These are phyloP conservation scores for Ophiostoma piceae DNA, from an alignment of 2,329 filamentous ascomycete species.

Conservation along the genomic window DNA sequence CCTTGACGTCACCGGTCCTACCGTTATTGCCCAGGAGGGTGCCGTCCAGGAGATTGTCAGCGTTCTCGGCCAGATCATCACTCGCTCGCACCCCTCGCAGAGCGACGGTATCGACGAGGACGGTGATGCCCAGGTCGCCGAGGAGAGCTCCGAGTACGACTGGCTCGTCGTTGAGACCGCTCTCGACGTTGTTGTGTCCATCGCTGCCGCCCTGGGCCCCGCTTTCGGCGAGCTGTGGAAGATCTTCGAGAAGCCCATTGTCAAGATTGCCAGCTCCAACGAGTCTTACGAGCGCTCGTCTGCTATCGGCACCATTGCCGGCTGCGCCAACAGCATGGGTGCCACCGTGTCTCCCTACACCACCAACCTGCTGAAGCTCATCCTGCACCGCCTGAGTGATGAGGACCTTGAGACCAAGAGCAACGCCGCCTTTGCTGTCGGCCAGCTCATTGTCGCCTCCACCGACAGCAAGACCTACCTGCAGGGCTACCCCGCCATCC, in stretches of 20 bases:
- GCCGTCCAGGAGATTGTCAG: conserved; percentile 72
- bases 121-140: conserved; percentile 67
- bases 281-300: conserved; percentile 85
- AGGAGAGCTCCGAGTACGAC: conserved; percentile 86
- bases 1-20: conserved; percentile 83
- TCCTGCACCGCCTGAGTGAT: conserved; percentile 81
- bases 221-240: conserved; percentile 89
- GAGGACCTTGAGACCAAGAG: conserved; percentile 90
- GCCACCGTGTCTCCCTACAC: conserved; percentile 78
- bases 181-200: conserved; percentile 80
- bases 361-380: conserved; percentile 65
- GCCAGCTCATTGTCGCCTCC: conserved; percentile 78
- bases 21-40: conserved; percentile 68
- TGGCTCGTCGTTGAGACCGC: conserved; percentile 96
- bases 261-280: conserved; percentile 80
- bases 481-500: conserved; percentile 69
- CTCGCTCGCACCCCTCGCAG: conserved; percentile 87
- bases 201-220: conserved; percentile 73
- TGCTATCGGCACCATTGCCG: conserved; percentile 85
- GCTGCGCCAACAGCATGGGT: conserved; percentile 82
- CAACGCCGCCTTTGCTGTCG: conserved; percentile 88
- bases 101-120: conserved; percentile 79
- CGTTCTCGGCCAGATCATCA: conserved; percentile 72
- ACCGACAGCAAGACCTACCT: conserved; percentile 68
- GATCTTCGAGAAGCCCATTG: conserved; percentile 85